Base-by-base conservation (phyloP, 176 grass and related monocot genomes). In the Lolium rigidum region DNA sequence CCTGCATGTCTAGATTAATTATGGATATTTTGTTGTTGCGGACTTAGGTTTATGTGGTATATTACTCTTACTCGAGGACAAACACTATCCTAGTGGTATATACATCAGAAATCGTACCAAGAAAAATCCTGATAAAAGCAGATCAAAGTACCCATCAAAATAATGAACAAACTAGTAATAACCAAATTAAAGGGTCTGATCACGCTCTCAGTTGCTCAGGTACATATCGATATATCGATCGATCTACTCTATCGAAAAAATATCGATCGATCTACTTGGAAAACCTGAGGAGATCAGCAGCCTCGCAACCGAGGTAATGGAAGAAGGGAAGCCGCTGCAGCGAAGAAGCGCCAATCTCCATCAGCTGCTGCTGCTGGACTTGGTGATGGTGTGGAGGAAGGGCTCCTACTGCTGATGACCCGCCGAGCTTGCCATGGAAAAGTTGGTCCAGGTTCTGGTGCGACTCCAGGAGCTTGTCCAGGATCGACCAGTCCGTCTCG, bases 401-500 rank as follows among this genome's bases (percentile, higher is more conserved):
- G 15, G 28, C 12, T 75, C 50, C 59, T 11, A 72, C 43, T 12
- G 57, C 68, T n/a, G 62, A 7, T 28, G 62, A 7, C 13, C 78
- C 77, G 9, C 39, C 56, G 22, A 80, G 12, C 71, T 92, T 91
- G 66, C 91, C 88, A 75, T 90, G 89, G 89, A 98, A 90, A 17
- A 98, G 38, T 38, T 95, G 95, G 55, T 95, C 91, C 7, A 95
- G 59, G 71, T 88, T 93, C 60, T 98, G 95, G 80, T 98, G 93
- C 37, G 95, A 95, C 15, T 85, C 87, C 21, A 98, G 91, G 35
- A 98, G 91, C 93, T 93, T 98, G 89, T 95, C 93, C 24, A 98
- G 80, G 86, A 95, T 98, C 10, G 93, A 98, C 95, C 95, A 98
- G 61, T 98, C 95, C 0, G 86, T 83, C 2, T 47, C 22, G 2